phyloP scores from a whole-genome alignment of 2,329 filamentous ascomycete species.

The Escovopsis weberi region DNA sequence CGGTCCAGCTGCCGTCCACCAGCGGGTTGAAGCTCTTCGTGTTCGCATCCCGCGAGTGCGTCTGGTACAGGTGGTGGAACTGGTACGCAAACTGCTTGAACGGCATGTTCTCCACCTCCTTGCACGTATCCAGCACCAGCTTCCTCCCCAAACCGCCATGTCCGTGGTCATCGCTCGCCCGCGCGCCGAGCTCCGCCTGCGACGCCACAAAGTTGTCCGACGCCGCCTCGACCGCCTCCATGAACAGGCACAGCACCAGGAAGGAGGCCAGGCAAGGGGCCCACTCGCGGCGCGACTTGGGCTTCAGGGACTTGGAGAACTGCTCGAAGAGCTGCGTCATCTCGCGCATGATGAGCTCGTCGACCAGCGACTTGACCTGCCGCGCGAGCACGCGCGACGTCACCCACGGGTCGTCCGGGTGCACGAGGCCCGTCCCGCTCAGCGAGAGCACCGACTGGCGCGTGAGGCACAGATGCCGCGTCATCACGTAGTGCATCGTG shows the following conservation, averaged over 20 bases:
- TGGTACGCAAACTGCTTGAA: conserved; percentile 46
- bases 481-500: conserved; percentile 42
- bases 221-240: conserved; percentile 41
- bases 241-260: conserved; percentile 41
- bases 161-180: too few relatives aligned
- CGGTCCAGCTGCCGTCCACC: conserved; percentile 27
- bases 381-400: conserved; percentile 41
- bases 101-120: conserved; percentile 41
- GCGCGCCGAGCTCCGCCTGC: conserved; percentile 26
- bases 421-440: conserved; percentile 26
- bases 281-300: conserved; percentile 38
- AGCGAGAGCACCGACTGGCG: conserved; percentile 26
- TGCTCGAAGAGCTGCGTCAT: conserved; percentile 36
- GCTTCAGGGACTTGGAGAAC: conserved; percentile 39
- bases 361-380: conserved; percentile 41
- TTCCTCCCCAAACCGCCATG: conserved; percentile 20
- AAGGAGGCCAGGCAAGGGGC: conserved; percentile 43
- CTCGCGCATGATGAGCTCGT: conserved; percentile 38
- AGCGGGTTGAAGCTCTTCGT: conserved; percentile 41
- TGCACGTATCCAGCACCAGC: conserved; percentile 31
- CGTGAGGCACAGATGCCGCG: conserved; percentile 39
- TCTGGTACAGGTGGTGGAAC: conserved; percentile 46
- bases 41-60: conserved; percentile 34
- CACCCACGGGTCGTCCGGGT: conserved; percentile 28
- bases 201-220: conserved; percentile 37